A percentile compares a stretch with the other conserved stretches of the same genome.
Conservation (phyloP, 306 rosid genomes). For the Rosa rugosa region DNA sequence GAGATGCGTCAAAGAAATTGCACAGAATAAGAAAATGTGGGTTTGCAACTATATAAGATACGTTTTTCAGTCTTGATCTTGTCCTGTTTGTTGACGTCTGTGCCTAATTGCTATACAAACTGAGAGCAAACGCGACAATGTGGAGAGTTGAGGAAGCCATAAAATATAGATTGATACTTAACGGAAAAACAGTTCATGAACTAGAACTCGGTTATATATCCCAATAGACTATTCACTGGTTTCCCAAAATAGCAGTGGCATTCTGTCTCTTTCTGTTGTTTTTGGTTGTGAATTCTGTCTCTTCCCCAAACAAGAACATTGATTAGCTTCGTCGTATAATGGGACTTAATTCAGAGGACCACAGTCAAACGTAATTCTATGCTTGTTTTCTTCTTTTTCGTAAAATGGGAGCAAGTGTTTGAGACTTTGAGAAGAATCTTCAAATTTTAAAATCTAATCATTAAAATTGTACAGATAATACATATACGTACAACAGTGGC, state of each 20-base stretch:
- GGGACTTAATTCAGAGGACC: background rate
- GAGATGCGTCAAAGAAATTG: background rate
- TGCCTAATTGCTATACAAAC: background rate
- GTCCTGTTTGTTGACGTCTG: background rate
- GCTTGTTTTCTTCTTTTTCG: background rate
- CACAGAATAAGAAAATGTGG: background rate
- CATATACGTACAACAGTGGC: background rate
- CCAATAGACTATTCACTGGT: background rate
- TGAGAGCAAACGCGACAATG: background rate
- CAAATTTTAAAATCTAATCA: background rate
- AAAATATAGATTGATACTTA: background rate
- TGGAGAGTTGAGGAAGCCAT: background rate
- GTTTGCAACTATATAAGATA: background rate
- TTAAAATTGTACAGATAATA: background rate
- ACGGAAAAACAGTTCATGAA: background rate
- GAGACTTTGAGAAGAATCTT: background rate
- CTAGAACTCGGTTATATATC: background rate
- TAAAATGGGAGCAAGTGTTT: slow-evolving; percentile 2
- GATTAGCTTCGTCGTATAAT: background rate
- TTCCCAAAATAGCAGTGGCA: background rate
- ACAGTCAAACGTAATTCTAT: background rate
- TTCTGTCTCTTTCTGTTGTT: background rate
- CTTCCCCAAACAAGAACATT: background rate
- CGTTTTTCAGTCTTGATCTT: no score
- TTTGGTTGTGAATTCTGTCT: slow-evolving; percentile 1